Conservation (phyloP, 257 asterid species). For the Solanum sitiens region DNA sequence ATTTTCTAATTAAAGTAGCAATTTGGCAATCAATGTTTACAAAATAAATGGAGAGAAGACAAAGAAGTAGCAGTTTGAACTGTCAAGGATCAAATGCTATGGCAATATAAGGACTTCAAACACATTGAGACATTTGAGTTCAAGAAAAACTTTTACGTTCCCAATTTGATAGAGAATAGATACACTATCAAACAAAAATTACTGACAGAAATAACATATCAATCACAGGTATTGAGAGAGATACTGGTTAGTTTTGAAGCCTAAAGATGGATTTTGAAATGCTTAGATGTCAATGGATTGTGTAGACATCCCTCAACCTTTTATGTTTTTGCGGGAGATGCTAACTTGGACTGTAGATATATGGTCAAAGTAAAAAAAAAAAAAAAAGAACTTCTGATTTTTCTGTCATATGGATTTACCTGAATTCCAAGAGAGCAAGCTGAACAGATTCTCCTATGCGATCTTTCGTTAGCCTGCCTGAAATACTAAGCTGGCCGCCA, state of each 20-base stretch:
- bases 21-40: background rate
- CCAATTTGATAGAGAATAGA: background rate
- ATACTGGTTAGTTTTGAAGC: background rate
- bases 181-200: background rate
- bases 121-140: background rate
- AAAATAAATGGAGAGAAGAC: background rate
- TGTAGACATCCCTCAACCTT: background rate
- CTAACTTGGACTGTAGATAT: background rate
- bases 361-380: background rate
- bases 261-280: background rate
- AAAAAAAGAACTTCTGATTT: background rate
- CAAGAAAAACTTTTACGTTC: background rate
- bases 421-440: slow-evolving; percentile 76
- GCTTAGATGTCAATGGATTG: background rate
- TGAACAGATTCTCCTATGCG: slow-evolving; percentile 65
- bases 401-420: slow-evolving; percentile 23
- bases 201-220: background rate
- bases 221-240: background rate
- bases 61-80: background rate
- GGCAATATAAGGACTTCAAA: background rate
- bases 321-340: background rate
- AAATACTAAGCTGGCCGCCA: slow-evolving; percentile 59
- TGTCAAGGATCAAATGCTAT: background rate
- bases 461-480: slow-evolving; percentile 51
- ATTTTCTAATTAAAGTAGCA: background rate